phyloP scores from a whole-genome alignment of 1,139 yeast species.

The Magnusiomyces suaveolens region DNA sequence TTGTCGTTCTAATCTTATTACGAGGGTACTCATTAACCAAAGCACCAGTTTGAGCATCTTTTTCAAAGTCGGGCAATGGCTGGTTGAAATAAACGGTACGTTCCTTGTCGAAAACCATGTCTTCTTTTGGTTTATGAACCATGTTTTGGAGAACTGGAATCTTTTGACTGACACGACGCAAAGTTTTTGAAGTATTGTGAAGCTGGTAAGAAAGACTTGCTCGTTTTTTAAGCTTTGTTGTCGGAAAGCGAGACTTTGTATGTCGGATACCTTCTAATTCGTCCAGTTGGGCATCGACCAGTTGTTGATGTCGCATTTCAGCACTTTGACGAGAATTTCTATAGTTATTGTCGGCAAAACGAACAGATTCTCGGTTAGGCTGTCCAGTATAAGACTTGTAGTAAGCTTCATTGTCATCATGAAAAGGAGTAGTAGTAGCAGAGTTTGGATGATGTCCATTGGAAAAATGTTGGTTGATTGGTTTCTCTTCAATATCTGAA shows the following conservation, averaged over 20 bases:
- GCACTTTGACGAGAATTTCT: not conserved
- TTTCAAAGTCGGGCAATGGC: constrained; percentile 49
- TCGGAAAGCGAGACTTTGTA: not conserved
- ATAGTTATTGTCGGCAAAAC: not conserved
- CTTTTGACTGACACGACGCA: constrained; percentile 11
- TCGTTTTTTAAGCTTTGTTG: not conserved
- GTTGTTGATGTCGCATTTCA: not conserved
- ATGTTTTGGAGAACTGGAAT: constrained; percentile 10
- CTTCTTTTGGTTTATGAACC: constrained; percentile 5
- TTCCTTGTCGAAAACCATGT: constrained; percentile 11
- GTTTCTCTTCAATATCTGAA: not conserved
- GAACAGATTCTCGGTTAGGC: not conserved
- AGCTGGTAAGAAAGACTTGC: constrained; percentile 2
- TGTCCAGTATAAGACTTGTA: not conserved
- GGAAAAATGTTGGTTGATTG: not conserved
- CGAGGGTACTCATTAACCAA: constrained; percentile 45
- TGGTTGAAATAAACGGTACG: constrained; percentile 48
- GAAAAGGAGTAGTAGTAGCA: not conserved
- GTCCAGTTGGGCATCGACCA: not conserved
- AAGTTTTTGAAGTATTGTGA: constrained; percentile 6
- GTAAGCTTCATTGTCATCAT: not conserved
- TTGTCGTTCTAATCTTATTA: constrained; percentile 86
- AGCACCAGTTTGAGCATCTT: constrained; percentile 44
- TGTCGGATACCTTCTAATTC: not conserved
- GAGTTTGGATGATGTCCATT: not conserved